Evolutionary conservation across 164 flowering plant species (phyloP).

Genomic region (Akebia trifoliata): DNA sequence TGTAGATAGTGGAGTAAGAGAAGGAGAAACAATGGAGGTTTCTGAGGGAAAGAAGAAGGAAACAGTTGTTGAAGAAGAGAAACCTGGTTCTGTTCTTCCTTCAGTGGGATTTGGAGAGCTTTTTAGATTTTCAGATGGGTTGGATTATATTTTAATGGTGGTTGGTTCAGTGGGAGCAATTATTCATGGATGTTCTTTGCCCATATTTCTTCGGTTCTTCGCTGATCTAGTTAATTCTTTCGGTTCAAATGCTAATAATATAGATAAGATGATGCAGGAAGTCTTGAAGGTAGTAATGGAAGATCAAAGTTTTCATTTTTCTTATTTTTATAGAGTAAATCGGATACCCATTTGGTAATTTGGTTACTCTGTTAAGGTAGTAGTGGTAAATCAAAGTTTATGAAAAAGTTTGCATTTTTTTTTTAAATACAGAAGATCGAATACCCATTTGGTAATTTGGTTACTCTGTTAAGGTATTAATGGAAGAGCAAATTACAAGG

Average conservation of each 20-base stretch:
- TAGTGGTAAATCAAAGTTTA: too few relatives aligned
- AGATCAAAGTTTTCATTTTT: too few relatives aligned
- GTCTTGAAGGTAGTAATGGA: slow-evolving; percentile 60
- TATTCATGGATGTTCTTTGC: slow-evolving; percentile 90
- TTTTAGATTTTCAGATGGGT: slow-evolving; percentile 83
- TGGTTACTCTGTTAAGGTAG: too few relatives aligned
- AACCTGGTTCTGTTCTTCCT: slow-evolving; percentile 36
- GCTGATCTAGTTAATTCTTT: slow-evolving; percentile 99
- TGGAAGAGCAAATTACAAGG: too few relatives aligned
- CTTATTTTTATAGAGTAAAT: too few relatives aligned
- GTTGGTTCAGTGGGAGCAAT: slow-evolving; percentile 82
- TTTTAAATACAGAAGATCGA: too few relatives aligned
- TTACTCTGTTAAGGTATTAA: too few relatives aligned
- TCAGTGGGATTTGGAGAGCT: slow-evolving; percentile 59
- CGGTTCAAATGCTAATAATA: slow-evolving; percentile 70
- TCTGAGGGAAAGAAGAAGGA: slow-evolving; percentile 1
- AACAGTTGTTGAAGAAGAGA: slow-evolving; percentile 28
- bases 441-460: too few relatives aligned
- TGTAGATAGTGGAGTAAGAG: not conserved
- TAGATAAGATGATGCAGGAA: slow-evolving; percentile 87
- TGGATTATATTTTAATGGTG: slow-evolving; percentile 75
- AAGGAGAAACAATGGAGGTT: slow-evolving; percentile 2
- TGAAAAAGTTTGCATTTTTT: too few relatives aligned
- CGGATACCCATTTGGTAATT: too few relatives aligned
- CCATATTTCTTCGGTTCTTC: slow-evolving; percentile 85